Conservation (phyloP, 257 asterid species). For the Capsicum pubescens region DNA sequence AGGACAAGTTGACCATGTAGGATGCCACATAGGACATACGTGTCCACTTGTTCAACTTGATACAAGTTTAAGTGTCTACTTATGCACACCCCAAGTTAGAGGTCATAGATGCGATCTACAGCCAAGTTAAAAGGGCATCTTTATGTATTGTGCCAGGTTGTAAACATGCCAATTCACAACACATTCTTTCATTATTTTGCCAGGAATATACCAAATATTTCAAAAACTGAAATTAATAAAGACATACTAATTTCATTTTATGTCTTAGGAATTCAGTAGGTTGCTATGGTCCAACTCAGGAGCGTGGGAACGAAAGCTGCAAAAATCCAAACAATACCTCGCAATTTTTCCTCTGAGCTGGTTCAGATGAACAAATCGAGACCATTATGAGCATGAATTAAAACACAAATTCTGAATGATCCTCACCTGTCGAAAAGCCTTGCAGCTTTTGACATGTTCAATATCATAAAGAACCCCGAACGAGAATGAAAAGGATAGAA, state of each 20-base stretch:
- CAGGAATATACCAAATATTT: constrained; percentile 8
- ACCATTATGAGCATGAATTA: constrained; percentile 5
- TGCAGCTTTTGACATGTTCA: not conserved
- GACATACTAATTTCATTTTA: no score
- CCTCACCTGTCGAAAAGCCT: not conserved
- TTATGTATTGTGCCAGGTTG: not conserved
- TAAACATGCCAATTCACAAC: not conserved
- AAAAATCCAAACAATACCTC: not conserved
- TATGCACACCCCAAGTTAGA: not conserved
- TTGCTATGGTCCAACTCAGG: not conserved
- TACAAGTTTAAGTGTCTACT: no score
- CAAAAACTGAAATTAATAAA: not conserved
- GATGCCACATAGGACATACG: no score
- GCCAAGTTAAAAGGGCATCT: no score
- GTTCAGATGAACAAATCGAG: constrained; percentile 13
- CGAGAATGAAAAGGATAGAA: not conserved
- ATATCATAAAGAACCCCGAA: not conserved
- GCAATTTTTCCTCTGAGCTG: not conserved
- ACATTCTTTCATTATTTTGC: not conserved
- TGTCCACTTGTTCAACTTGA: no score
- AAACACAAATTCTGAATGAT: not conserved
- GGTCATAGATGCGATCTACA: not conserved
- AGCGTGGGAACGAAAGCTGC: not conserved
- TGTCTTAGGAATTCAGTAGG: not conserved
- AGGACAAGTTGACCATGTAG: no score